phyloP scores from a whole-genome alignment of 805 yeast genomes.

The Lachancea lanzarotensis region DNA sequence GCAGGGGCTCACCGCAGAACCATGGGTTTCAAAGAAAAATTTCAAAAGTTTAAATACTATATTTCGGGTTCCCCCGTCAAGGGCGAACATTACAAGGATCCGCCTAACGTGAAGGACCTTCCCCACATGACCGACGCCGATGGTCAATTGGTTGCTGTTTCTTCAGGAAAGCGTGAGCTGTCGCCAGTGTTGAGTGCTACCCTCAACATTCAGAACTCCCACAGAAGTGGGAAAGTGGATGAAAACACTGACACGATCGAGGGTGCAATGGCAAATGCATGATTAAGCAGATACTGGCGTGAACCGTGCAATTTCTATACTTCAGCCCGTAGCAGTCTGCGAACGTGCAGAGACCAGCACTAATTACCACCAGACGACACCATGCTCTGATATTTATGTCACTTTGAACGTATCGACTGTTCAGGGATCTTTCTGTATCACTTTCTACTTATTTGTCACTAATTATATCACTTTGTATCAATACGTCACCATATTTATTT shows the following conservation, averaged over 20 bases:
- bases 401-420: constrained; percentile 54
- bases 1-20: too few relatives aligned
- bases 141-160: constrained; percentile 22
- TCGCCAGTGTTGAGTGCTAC: constrained; percentile 22
- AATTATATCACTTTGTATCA: not conserved
- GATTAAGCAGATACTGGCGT: too few relatives aligned
- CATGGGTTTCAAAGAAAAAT: constrained; percentile 5
- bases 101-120: constrained; percentile 20
- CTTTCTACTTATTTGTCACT: not conserved
- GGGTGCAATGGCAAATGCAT: constrained; percentile 14
- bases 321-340: too few relatives aligned
- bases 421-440: not conserved
- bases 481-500: too few relatives aligned
- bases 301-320: too few relatives aligned
- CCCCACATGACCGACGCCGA: constrained; percentile 25
- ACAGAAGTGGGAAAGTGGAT: constrained; percentile 12
- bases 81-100: constrained; percentile 19
- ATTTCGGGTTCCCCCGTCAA: constrained; percentile 19
- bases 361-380: too few relatives aligned
- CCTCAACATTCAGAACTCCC: constrained; percentile 13
- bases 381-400: constrained; percentile 66
- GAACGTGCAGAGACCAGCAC: too few relatives aligned
- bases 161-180: constrained; percentile 24
- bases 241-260: constrained; percentile 15
- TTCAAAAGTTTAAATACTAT: constrained; percentile 16